These are phyloP conservation scores for Coemansia guatemalensis DNA, from an alignment of 192 early-diverging fungal species.

Conservation along the genomic window DNA sequence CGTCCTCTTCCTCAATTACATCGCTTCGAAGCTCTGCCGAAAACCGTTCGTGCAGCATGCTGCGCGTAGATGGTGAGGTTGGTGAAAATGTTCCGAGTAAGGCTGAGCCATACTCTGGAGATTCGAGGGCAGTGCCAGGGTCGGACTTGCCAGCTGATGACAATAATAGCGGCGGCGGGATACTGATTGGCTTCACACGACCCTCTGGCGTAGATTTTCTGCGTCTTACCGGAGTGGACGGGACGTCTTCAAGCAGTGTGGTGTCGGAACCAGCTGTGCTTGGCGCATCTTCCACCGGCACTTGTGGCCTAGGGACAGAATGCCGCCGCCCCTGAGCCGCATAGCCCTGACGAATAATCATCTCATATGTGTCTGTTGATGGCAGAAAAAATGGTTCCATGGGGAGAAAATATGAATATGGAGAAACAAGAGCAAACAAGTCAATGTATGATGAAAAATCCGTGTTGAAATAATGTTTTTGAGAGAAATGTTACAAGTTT, in stretches of 20 bases:
- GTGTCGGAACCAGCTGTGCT: conserved; percentile 6
- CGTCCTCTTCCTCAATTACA: conserved; percentile 42
- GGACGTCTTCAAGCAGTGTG: neutral
- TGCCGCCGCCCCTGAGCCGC: conserved; percentile 36
- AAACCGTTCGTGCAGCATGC: conserved; percentile 27
- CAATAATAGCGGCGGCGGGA: neutral
- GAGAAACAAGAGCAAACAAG: neutral
- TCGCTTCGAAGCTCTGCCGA: conserved; percentile 10
- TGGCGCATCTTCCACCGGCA: neutral
- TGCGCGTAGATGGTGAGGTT: conserved; percentile 12
- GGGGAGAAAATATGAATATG: neutral
- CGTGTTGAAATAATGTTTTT: neutral
- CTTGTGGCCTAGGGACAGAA: conserved; percentile 3
- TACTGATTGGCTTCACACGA: neutral
- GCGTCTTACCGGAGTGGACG: neutral
- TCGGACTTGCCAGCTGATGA: neutral
- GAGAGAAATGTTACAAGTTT: no score
- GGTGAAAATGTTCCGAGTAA: conserved; percentile 14
- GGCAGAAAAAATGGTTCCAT: conserved; percentile 36
- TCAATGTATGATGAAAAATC: neutral
- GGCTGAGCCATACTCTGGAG: neutral
- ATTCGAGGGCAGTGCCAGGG: neutral
- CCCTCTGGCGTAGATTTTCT: neutral
- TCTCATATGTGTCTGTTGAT: conserved; percentile 19
- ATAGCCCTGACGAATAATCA: conserved; percentile 43